Evolutionary conservation across 345 rosid genomes (phyloP), one percentile per base, ranked within the genome.

Genomic region (Boechera stricta): DNA sequence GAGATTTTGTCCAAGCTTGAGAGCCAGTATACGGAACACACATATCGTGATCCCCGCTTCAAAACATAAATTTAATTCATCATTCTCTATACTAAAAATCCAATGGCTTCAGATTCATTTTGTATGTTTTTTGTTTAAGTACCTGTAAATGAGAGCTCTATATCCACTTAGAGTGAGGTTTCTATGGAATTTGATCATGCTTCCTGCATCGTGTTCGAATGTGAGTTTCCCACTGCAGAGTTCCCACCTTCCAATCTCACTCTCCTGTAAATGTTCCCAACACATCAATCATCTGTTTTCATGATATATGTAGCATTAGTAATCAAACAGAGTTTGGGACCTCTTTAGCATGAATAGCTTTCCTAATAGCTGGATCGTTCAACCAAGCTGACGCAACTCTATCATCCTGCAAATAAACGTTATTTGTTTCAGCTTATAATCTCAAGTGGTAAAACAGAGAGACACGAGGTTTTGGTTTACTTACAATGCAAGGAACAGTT

Each of bases 1-100:
- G 61, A 1, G 98, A 89, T 70, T 85, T 71, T 11, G 97, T 94
- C 98, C 97, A 92, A 56, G 97, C 98, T 82, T 92, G 72, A 49
- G 88, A 88, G 33, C 98, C 97, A 0, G 98, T 92, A 83, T 58
- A 94, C 4, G 98, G 98, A 72, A 94, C 94, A 56, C 97, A 92
- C 97, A 94, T 84, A 78, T 90, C 97, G 42, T 90, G 97, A 86
- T 94, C 98, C 64, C 95, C 98, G 12, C 97, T 94, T 66, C 80
- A 74, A 16, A 16, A 7, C 2, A 60, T 10, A 64, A 64, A 18
- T 18, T 57, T 38, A 33, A 41, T 76, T 52, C 57, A 32, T 61
- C 54, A 69, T 4, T 69, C 21, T 61, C 48, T 33, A 59, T 59
- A 38, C 36, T 4, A 11, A 15, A 16, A 15, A 10, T 21, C 7